Conservation (phyloP, 208 protist genomes). For the Trypanosoma congolense region DNA sequence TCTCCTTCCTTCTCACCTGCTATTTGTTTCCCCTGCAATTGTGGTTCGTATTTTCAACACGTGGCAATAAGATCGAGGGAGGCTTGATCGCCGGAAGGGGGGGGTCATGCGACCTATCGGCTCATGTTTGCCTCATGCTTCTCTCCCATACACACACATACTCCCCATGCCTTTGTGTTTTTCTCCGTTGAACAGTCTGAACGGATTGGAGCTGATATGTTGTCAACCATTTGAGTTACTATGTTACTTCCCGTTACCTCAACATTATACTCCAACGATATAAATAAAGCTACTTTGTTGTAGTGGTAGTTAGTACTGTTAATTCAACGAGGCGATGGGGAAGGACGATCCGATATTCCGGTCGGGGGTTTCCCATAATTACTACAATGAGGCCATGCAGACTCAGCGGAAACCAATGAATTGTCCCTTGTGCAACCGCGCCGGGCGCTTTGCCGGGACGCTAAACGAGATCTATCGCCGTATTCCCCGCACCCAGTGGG, state of each 20-base stretch:
- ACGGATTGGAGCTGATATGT: neutral
- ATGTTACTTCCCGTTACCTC: too few relatives aligned
- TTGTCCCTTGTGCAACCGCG: conserved; percentile 52
- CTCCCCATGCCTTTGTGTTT: neutral
- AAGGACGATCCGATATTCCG: conserved; percentile 21
- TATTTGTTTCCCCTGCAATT: too few relatives aligned
- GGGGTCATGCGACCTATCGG: too few relatives aligned
- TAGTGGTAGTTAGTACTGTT: neutral
- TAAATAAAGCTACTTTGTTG: too few relatives aligned
- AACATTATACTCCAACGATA: too few relatives aligned
- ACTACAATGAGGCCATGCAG: conserved; percentile 50
- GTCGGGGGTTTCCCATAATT: conserved; percentile 31
- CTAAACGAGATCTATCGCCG: conserved; percentile 61
- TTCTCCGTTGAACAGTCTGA: neutral
- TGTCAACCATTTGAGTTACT: neutral
- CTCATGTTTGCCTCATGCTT: neutral
- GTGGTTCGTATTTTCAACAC: too few relatives aligned
- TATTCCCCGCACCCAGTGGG: conserved; percentile 20
- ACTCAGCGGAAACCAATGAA: conserved; percentile 22
- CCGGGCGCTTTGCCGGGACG: conserved; percentile 39
- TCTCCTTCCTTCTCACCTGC: too few relatives aligned
- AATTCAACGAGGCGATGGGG: conserved; percentile 15
- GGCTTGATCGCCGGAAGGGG: too few relatives aligned
- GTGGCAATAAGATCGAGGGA: too few relatives aligned
- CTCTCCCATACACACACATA: neutral